These are phyloP conservation scores for Aurantiochytrium sp. DNA, from an alignment of 108 stramenopile genomes.

Conservation along the genomic window DNA sequence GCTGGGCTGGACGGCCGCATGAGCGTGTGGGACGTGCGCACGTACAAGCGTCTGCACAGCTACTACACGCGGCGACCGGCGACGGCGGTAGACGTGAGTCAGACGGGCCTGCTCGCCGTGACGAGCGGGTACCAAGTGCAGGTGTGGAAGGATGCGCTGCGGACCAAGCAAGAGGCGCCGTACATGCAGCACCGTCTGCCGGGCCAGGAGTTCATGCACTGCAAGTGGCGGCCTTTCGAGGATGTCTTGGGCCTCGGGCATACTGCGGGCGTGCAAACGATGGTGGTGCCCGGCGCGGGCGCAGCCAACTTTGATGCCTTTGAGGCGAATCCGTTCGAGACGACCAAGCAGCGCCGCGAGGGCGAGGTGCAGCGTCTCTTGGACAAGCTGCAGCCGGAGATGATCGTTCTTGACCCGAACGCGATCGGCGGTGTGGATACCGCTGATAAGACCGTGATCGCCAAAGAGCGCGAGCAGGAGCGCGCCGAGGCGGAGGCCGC, in stretches of 20 bases:
- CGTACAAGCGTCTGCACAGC: constrained; percentile 51
- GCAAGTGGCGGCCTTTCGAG: constrained; percentile 87
- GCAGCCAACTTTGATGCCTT: constrained; percentile 89
- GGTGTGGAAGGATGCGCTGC: constrained; percentile 80
- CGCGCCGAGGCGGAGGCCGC: constrained; percentile 45
- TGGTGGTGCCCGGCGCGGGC: constrained; percentile 92
- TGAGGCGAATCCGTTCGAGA: constrained; percentile 84
- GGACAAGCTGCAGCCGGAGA: constrained; percentile 88
- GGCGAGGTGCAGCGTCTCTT: constrained; percentile 86
- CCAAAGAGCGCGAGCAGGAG: constrained; percentile 50
- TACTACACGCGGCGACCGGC: constrained; percentile 43
- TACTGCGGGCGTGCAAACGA: constrained; percentile 72
- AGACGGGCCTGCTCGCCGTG: constrained; percentile 80
- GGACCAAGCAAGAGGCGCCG: constrained; percentile 66
- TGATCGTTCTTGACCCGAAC: constrained; percentile 86
- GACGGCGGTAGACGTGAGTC: constrained; percentile 76
- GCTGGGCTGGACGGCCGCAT: constrained; percentile 75
- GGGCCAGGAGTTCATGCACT: not conserved
- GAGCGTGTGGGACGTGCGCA: constrained; percentile 89
- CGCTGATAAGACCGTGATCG: constrained; percentile 54
- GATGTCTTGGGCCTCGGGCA: constrained; percentile 95
- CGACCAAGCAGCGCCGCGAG: constrained; percentile 82
- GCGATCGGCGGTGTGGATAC: constrained; percentile 80
- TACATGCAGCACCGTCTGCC: constrained; percentile 80
- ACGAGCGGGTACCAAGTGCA: constrained; percentile 75